phyloP scores from a whole-genome alignment of 75 land plant species.

The Selaginella moellendorffii region DNA sequence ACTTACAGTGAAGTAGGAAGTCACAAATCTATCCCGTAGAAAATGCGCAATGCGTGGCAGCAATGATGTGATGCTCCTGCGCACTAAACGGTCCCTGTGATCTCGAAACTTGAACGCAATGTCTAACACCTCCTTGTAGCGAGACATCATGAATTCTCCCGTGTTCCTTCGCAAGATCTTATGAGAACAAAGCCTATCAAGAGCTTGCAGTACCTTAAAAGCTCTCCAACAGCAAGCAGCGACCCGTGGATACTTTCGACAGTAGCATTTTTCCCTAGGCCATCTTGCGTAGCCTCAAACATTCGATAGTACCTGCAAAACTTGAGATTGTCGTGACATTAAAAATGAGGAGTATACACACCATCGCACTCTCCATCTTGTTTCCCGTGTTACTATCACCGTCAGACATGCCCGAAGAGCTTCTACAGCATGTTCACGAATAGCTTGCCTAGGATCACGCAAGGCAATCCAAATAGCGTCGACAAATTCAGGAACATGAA shows the following conservation, averaged over 20 bases:
- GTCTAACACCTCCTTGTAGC: constrained; percentile 96
- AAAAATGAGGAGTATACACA: constrained; percentile 20
- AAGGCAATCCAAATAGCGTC: constrained; percentile 98
- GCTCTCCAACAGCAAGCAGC: constrained; percentile 97
- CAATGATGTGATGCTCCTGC: constrained; percentile 88
- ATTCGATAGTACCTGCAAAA: constrained; percentile 75
- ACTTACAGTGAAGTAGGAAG: constrained; percentile 81
- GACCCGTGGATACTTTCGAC: constrained; percentile 99
- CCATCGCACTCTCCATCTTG: constrained; percentile 99
- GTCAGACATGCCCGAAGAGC: constrained; percentile 94
- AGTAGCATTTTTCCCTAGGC: constrained; percentile 83
- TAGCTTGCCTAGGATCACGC: constrained; percentile 61
- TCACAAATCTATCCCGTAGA: constrained; percentile 89
- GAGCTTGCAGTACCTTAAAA: constrained; percentile 48
- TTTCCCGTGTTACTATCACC: constrained; percentile 95
- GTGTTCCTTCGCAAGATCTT: constrained; percentile 50
- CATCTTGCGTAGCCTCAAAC: constrained; percentile 99
- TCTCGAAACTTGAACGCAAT: constrained; percentile 80
- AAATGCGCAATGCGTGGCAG: constrained; percentile 98
- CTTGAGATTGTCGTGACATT: neutral
- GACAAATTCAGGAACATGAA: constrained; percentile 93
- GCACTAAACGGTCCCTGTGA: constrained; percentile 85
- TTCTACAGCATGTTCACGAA: constrained; percentile 90
- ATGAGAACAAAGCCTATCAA: neutral
- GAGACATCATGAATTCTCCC: constrained; percentile 99